Evolutionary conservation across 306 rosid genomes (phyloP), one percentile per base, ranked within the genome.

Genomic region (Cucurbita ficifolia): DNA sequence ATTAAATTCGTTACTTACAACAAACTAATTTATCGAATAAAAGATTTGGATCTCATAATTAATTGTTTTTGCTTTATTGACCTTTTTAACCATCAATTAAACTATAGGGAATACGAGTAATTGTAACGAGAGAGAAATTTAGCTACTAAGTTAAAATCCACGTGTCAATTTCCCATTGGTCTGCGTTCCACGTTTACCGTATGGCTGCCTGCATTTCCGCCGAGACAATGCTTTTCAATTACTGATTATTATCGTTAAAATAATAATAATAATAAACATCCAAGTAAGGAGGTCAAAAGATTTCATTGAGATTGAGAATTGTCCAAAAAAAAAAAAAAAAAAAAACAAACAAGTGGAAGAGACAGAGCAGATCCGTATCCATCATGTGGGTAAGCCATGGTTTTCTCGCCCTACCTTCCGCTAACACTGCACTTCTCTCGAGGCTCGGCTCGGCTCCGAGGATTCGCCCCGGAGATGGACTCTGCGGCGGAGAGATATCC

Each of bases 371-470:
- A 65, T 65, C 38, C 6, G 72, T 11, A 40, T 42, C 53, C 53
- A 43, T 65, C 72, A 65, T 65, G 53, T 65, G 53, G 53, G 43
- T 43, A 43, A 65, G 29, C 70, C 70, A 63, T 39, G 70, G 48
- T 63, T 39, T 39, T 17, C 70, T 38, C 33, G 50, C 70, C 70
- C 70, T 63, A 63, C 50, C 50, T 63, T 63, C 70, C 48, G 50
- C 50, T 63, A 63, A 63, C 50, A 38, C 8, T 63, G 48, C 50
- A 12, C 21, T 18, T n/a, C 50, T 63, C 33, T 63, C 29, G 33
- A 63, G 48, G 70, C 50, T 42, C 70, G 70, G 70, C 50, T 63
- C 70, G 39, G 50, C 70, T 39, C 42, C 33, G 4, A 29, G 33
- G 3, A 29, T 29, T 29, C 33, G 33, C 33, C 3, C 33, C 33